Base-by-base conservation (phyloP, 106 monocot genomes). In the Amphibolis antarctica region DNA sequence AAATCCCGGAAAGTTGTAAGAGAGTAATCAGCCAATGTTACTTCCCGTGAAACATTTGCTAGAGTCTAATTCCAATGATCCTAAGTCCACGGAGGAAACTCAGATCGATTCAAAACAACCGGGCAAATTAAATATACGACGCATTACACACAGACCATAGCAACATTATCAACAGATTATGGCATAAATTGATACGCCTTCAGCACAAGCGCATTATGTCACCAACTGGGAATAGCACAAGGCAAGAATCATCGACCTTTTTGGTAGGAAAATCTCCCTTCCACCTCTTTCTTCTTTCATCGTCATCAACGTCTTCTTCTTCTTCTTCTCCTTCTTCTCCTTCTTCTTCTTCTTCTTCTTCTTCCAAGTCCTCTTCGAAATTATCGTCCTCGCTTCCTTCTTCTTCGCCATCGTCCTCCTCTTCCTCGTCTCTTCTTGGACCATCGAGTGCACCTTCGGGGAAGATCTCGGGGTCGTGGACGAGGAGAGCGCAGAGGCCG, bases 401-500 rank as follows among this genome's bases (percentile, higher is more conserved):
- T 5, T 74, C 84, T 1, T 53, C 80, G 0, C 49, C 72, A 14
- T 54, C 65, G 18, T 55, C 71, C n/a, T 11, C 44, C 5, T 45
- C 49, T 31, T 66, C 66, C 17, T 15, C 28, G 12, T 29, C 20
- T 24, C 10, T 28, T 43, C 19, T 43, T 42, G 53, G 17, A 20
- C 44, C 50, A 42, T 67, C 76, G 18, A 22, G 31, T 15, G 26
- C 17, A 49, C 81, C 77, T 19, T 78, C 85, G 44, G 85, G 75
- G 71, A 81, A 94, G 75, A 94, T 94, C 79, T 94, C 93, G 55
- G 93, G 93, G 62, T 94, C 93, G 65, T 94, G 89, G 63, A 94
- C 79, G 66, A 94, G 81, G 47, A 94, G 63, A 7, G 83, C 89
- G 64, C 47, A 63, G 65, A 94, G 86, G 29, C 93, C 93, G 58